Evolutionary conservation across 2,329 filamentous ascomycete species (phyloP).

Genomic region (Catunica adiposa): DNA sequence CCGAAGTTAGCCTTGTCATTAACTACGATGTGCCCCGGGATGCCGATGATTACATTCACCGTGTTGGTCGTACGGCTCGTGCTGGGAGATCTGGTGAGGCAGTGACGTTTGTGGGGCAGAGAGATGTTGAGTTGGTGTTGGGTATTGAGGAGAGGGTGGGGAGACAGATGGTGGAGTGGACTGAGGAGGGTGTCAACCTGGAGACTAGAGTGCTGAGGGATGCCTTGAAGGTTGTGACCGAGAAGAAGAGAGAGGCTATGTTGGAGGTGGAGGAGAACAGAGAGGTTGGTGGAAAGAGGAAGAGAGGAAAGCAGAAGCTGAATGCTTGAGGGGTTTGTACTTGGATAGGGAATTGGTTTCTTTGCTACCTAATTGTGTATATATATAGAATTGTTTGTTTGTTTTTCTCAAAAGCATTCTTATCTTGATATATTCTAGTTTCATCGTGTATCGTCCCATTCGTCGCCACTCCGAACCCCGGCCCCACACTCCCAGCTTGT

Average conservation of each 20-base stretch:
- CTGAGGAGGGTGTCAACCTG: conserved; percentile 84
- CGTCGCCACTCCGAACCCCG: too few relatives aligned
- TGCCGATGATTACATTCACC: conserved; percentile 92
- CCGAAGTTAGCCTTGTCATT: conserved; percentile 73
- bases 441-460: too few relatives aligned
- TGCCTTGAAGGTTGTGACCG: conserved; percentile 74
- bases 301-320: conserved; percentile 40
- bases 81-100: conserved; percentile 70
- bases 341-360: too few relatives aligned
- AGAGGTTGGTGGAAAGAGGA: conserved; percentile 77
- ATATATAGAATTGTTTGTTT: background rate
- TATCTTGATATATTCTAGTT: too few relatives aligned
- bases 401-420: too few relatives aligned
- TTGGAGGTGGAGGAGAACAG: conserved; percentile 82
- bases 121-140: conserved; percentile 79
- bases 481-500: too few relatives aligned
- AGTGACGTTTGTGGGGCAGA: conserved; percentile 79
- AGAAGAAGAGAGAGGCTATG: conserved; percentile 85
- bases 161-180: conserved; percentile 64
- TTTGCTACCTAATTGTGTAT: background rate
- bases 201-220: conserved; percentile 77
- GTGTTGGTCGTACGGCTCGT: conserved; percentile 86
- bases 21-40: conserved; percentile 96
- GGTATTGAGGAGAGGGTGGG: conserved; percentile 78
- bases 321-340: background rate